Evolutionary conservation across 768 basidiomycete genomes (phyloP).

Genomic region (Coprinopsis marcescibilis): DNA sequence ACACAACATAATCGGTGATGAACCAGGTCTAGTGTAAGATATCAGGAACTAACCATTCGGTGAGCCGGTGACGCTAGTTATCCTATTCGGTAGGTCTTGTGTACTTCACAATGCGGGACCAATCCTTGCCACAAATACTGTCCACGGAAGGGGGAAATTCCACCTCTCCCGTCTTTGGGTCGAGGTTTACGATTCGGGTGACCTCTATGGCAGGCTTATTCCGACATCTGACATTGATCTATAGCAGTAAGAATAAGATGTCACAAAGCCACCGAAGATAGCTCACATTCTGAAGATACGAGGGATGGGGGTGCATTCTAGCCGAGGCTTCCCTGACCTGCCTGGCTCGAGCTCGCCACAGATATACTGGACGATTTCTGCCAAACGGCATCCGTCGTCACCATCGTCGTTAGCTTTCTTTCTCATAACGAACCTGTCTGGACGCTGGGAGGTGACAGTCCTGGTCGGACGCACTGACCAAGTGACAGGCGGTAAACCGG

Average conservation of each 20-base stretch:
- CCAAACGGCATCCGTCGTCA: conserved; percentile 45
- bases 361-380: conserved; percentile 68
- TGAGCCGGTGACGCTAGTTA: no score
- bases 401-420: background rate
- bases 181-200: conserved; percentile 48
- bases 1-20: no score
- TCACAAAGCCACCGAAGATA: conserved; percentile 5
- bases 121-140: conserved; percentile 30
- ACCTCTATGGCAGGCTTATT: conserved; percentile 64
- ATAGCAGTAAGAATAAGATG: background rate
- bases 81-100: background rate
- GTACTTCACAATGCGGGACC: conserved; percentile 4
- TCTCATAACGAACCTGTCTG: no score
- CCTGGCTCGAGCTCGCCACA: conserved; percentile 44
- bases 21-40: no score
- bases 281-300: conserved; percentile 70
- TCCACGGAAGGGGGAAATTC: conserved; percentile 31
- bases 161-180: conserved; percentile 43
- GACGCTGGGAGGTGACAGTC: no score
- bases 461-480: no score
- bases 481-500: no score
- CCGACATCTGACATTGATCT: conserved; percentile 40
- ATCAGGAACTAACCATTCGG: no score
- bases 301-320: conserved; percentile 68
- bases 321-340: conserved; percentile 19